Evolutionary conservation across 331 rosid species (phyloP).

Genomic region (Malus hybrid): DNA sequence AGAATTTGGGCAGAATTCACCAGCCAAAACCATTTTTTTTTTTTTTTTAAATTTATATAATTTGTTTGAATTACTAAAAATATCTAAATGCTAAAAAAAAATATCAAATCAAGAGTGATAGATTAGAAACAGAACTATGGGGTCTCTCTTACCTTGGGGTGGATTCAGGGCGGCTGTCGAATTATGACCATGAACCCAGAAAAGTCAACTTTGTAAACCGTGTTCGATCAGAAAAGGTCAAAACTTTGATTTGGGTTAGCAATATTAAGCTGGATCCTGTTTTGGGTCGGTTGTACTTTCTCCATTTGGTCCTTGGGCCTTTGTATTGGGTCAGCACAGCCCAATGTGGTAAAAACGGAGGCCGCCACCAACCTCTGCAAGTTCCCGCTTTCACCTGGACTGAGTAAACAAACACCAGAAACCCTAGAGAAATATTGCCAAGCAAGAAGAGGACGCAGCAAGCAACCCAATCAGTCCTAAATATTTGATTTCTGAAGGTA

Average conservation of each 20-base stretch:
- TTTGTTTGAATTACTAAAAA: too few relatives aligned
- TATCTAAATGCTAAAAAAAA: too few relatives aligned
- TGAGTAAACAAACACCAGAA: too few relatives aligned
- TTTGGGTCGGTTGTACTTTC: neutral
- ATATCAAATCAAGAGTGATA: neutral
- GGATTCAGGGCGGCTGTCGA: neutral
- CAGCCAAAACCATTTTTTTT: neutral
- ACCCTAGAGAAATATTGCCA: neutral
- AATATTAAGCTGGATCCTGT: neutral
- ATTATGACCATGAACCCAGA: neutral
- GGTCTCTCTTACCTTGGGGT: neutral
- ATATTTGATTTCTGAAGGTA: neutral
- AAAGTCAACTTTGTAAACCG: neutral
- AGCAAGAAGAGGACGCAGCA: neutral
- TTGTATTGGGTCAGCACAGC: neutral
- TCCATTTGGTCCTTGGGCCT: neutral
- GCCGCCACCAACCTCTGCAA: neutral
- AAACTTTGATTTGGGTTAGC: neutral
- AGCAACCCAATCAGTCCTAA: neutral
- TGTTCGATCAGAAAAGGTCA: neutral
- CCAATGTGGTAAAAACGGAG: neutral
- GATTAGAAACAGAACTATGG: neutral
- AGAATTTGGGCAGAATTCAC: neutral
- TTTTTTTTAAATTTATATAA: too few relatives aligned
- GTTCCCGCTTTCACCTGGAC: neutral